phyloP scores from a whole-genome alignment of 225 moss, liverwort and hornwort genomes.

The Takakia lepidozioides region DNA sequence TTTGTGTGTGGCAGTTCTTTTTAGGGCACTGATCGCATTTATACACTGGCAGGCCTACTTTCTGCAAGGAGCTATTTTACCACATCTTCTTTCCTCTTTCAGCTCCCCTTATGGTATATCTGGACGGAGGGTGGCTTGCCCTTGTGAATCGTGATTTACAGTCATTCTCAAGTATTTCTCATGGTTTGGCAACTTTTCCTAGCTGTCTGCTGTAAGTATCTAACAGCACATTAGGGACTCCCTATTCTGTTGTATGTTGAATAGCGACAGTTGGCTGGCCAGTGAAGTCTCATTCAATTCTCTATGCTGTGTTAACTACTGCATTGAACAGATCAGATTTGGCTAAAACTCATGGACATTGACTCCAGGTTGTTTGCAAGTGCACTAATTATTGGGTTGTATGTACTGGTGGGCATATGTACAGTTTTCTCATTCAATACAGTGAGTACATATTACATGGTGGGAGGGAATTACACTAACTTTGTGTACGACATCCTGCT shows the following conservation, averaged over 20 bases:
- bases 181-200: conserved; percentile 39
- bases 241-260: neutral
- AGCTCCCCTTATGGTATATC: conserved; percentile 67
- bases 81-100: conserved; percentile 81
- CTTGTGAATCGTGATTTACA: conserved; percentile 59
- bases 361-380: neutral
- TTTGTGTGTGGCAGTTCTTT: too few species aligned
- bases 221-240: too few species aligned
- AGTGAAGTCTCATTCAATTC: too few species aligned
- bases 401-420: neutral
- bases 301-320: too few species aligned
- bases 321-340: too few species aligned
- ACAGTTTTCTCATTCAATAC: conserved; percentile 78
- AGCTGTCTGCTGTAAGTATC: conserved; percentile 71
- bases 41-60: conserved; percentile 31
- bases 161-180: conserved; percentile 2
- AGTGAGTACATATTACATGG: conserved; percentile 46
- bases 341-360: too few species aligned
- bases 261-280: too few species aligned
- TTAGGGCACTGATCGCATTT: neutral
- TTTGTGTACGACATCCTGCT: conserved; percentile 69
- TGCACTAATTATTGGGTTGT: neutral
- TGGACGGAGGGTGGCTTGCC: conserved; percentile 71
- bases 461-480: conserved; percentile 20
- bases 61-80: conserved; percentile 74